Conservation (phyloP, 2,329 filamentous ascomycete genomes). For the Monilinia laxa region DNA sequence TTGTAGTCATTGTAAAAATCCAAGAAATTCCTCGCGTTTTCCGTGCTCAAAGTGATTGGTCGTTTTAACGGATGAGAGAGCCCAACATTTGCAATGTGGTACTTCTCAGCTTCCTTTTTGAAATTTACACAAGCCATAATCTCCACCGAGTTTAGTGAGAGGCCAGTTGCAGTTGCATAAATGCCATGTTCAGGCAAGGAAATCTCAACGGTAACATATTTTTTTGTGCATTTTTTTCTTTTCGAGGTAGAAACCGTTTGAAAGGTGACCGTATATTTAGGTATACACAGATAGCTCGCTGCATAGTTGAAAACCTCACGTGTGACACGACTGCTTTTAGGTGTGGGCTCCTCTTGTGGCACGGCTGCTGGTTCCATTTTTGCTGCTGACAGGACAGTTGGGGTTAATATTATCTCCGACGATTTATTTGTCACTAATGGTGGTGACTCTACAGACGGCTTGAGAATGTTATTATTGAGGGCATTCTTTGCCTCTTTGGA, state of each 20-base stretch:
- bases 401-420: too few species aligned
- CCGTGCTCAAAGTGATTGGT: slow-evolving; percentile 8
- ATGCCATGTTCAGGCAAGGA: slow-evolving; percentile 14
- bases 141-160: neutral
- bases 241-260: too few species aligned
- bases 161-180: neutral
- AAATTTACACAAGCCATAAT: neutral
- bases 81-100: neutral
- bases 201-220: neutral
- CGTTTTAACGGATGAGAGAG: neutral
- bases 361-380: neutral
- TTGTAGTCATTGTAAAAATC: slow-evolving; percentile 24
- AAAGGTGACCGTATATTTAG: neutral
- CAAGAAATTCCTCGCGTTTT: slow-evolving; percentile 17
- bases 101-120: slow-evolving; percentile 9
- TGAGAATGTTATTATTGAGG: too few species aligned
- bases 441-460: neutral
- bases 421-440: neutral
- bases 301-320: slow-evolving; percentile 17
- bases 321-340: neutral
- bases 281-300: slow-evolving; percentile 9
- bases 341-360: neutral
- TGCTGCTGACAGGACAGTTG: neutral
- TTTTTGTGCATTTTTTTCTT: neutral
- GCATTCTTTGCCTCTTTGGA: neutral